Evolutionary conservation across 768 basidiomycete species (phyloP).

Genomic region (Hemileccinum rubropunctum): DNA sequence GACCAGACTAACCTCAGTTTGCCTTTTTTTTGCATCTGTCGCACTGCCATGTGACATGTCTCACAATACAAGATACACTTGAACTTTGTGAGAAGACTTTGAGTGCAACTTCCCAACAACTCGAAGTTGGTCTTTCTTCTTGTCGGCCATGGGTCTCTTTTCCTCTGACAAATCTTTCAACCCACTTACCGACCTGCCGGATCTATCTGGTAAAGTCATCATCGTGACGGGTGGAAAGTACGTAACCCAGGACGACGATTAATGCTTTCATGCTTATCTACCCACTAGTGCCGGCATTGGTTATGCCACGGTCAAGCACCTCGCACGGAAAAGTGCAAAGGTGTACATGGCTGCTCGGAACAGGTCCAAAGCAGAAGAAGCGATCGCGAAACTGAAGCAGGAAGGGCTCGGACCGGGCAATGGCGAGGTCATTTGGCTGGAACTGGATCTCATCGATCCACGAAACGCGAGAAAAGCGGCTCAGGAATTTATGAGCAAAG

Average conservation of each 20-base stretch:
- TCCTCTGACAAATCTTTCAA: slow-evolving; percentile 32
- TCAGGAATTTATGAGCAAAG: slow-evolving; percentile 46
- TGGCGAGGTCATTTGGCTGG: slow-evolving; percentile 47
- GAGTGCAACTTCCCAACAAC: too few relatives aligned
- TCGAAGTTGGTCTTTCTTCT: neutral
- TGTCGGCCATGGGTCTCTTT: slow-evolving; percentile 18
- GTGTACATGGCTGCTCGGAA: slow-evolving; percentile 57
- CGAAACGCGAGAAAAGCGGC: slow-evolving; percentile 46
- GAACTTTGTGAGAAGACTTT: too few relatives aligned
- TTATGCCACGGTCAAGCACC: slow-evolving; percentile 47
- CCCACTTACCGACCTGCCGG: slow-evolving; percentile 38
- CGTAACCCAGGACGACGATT: neutral
- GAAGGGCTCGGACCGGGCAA: slow-evolving; percentile 44
- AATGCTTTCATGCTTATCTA: neutral
- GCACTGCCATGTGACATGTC: too few relatives aligned
- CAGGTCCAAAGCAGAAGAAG: slow-evolving; percentile 43
- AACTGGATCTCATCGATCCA: slow-evolving; percentile 52
- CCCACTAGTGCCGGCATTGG: slow-evolving; percentile 46
- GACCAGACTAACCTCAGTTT: too few relatives aligned
- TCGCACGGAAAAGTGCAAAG: slow-evolving; percentile 53
- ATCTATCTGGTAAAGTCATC: slow-evolving; percentile 38
- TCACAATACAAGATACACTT: too few relatives aligned
- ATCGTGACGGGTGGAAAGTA: slow-evolving; percentile 61
- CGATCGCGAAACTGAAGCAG: slow-evolving; percentile 43
- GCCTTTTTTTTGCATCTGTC: too few relatives aligned